Base-by-base conservation (phyloP, 108 stramenopile species). In the Cyclostephanos tholiformis region DNA sequence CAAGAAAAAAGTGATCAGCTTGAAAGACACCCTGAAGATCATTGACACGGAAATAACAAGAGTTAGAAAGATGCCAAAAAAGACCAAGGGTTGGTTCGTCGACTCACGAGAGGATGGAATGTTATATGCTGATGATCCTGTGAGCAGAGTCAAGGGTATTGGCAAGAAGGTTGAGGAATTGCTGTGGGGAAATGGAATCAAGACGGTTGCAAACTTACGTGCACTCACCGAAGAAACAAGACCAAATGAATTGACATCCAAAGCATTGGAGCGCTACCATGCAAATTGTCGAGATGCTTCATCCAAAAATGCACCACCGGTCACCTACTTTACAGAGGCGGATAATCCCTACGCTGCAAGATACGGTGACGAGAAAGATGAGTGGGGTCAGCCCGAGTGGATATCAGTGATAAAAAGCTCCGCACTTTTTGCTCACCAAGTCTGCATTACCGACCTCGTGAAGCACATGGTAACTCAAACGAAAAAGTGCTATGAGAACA, bases 371-470 rank as follows among this genome's bases (percentile, higher is more conserved):
- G 56, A 25, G 25, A 57, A 9, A 57, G 56, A 57, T 26, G 23
- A 57, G 56, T 57, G 56, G 56, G 56, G 56, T 2, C 23, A 57
- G 19, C 23, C 20, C 12, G 8, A 22, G 26, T 57, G 56, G 56
- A 57, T 25, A 12, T 12, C 56, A 57, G 8, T 25, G 26, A 20
- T 57, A 22, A 57, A 57, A 26, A 4, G 25, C 12, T 25, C 56
- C 4, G 12, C 56, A 12, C 12, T 26, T 23, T 57, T 57, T 57
- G 56, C 25, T 57, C 23, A 25, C 26, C 23, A 25, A 25, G 19
- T 26, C 17, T 65, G 63, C 29, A 35, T 73, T 19, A 73, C 36
- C 35, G 64, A 73, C 4, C 20, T 72, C 38, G 30, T 63, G 35
- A 26, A 62, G 36, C 61, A 63, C 61, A 49, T 72, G 39, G 30